A percentile compares a stretch with the other conserved stretches of the same genome.
Evolutionary conservation across 1,139 yeast species (phyloP).

Genomic region (Candida neerlandica): DNA sequence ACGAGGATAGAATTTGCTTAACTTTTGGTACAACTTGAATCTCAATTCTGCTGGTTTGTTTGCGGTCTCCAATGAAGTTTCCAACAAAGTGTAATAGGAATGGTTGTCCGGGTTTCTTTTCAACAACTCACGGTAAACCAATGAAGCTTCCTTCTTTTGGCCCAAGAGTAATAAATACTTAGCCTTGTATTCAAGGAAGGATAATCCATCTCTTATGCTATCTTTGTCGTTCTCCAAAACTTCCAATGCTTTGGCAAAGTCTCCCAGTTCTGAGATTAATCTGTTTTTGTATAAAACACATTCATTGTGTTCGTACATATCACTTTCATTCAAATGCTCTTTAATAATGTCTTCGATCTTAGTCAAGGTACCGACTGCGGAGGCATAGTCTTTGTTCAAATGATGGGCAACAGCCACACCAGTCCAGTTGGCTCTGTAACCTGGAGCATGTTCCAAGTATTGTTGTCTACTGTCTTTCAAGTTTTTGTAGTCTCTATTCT

Average conservation of each 20-base stretch:
- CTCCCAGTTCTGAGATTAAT: conserved; percentile 65
- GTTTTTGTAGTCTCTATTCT: conserved; percentile 70
- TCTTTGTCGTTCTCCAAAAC: conserved; percentile 56
- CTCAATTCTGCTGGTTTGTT: conserved; percentile 40
- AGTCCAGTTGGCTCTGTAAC: conserved; percentile 91
- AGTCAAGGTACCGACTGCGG: conserved; percentile 70
- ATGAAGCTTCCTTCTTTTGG: conserved; percentile 60
- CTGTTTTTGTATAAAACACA: conserved; percentile 72
- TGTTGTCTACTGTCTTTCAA: conserved; percentile 66
- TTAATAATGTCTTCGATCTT: conserved; percentile 75
- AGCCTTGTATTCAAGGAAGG: conserved; percentile 70
- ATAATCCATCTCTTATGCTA: conserved; percentile 63
- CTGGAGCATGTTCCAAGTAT: conserved; percentile 76
- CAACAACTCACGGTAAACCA: conserved; percentile 67
- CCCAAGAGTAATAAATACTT: conserved; percentile 50
- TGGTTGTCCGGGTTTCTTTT: conserved; percentile 86
- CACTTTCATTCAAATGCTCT: conserved; percentile 67
- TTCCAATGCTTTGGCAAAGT: conserved; percentile 62
- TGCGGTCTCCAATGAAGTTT: conserved; percentile 56
- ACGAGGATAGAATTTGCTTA: conserved; percentile 73
- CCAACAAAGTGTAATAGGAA: conserved; percentile 66
- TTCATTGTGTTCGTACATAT: conserved; percentile 79
- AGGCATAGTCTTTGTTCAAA: conserved; percentile 63
- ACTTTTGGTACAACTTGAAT: conserved; percentile 60
- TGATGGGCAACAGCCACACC: conserved; percentile 86